These are phyloP conservation scores for Phytopythium boreale DNA, from an alignment of 352 stramenopile species.

Conservation along the genomic window DNA sequence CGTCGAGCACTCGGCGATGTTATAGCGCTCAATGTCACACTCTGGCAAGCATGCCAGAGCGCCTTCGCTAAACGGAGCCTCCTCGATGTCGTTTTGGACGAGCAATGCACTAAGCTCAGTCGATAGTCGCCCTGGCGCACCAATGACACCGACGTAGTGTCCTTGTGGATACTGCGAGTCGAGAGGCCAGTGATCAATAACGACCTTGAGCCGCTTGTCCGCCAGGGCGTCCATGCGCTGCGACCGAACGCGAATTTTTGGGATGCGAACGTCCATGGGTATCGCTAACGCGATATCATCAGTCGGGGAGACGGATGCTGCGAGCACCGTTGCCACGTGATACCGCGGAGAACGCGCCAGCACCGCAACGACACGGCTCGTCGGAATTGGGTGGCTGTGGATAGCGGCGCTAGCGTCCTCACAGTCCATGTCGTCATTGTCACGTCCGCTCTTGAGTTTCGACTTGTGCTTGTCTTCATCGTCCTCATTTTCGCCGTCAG, in stretches of 20 bases:
- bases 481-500: constrained; percentile 38
- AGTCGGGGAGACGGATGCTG: constrained; percentile 46
- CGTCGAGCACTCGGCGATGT: constrained; percentile 72
- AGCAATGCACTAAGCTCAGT: constrained; percentile 84
- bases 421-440: constrained; percentile 12
- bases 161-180: constrained; percentile 80
- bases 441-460: neutral
- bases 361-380: constrained; percentile 82
- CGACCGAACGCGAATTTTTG: constrained; percentile 79
- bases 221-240: constrained; percentile 70
- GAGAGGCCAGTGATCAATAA: constrained; percentile 73
- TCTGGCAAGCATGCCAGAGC: constrained; percentile 82
- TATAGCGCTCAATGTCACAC: constrained; percentile 60
- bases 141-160: constrained; percentile 79
- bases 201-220: constrained; percentile 80
- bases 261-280: constrained; percentile 77
- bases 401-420: constrained; percentile 3
- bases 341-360: constrained; percentile 65
- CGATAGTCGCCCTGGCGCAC: constrained; percentile 49
- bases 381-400: constrained; percentile 42
- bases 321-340: constrained; percentile 72
- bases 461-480: constrained; percentile 18
- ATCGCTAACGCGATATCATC: constrained; percentile 78
- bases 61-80: constrained; percentile 82
- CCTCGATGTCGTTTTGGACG: constrained; percentile 78